A percentile compares a stretch with the other conserved stretches of the same genome.
phyloP scores from a whole-genome alignment of 805 yeast genomes.

The Starmerella scarabaei region DNA sequence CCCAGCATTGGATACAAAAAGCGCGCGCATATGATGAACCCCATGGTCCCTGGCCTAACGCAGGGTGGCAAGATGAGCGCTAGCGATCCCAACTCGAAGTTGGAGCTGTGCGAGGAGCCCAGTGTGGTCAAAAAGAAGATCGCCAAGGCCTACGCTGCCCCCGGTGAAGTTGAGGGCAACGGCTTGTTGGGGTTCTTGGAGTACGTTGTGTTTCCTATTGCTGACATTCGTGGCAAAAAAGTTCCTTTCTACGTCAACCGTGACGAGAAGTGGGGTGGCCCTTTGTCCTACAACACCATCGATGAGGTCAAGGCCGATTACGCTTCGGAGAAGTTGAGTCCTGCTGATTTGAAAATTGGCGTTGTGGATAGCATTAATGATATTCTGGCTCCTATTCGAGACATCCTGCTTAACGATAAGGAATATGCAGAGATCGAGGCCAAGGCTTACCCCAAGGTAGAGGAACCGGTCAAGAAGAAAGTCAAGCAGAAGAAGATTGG shows the following conservation, averaged over 20 bases:
- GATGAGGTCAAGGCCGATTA: constrained; percentile 61
- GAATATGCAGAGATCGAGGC: constrained; percentile 65
- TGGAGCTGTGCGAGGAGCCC: constrained; percentile 84
- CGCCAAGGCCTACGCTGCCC: constrained; percentile 85
- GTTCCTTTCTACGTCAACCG: constrained; percentile 66
- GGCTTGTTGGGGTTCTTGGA: constrained; percentile 81
- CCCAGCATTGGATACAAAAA: constrained; percentile 82
- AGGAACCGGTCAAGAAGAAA: constrained; percentile 45
- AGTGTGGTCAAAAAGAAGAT: constrained; percentile 80
- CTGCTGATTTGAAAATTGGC: constrained; percentile 89
- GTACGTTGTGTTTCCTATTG: constrained; percentile 73
- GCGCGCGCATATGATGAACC: constrained; percentile 97
- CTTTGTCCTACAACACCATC: constrained; percentile 55
- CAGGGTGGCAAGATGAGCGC: constrained; percentile 99
- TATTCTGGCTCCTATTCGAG: constrained; percentile 73
- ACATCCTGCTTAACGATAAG: constrained; percentile 43
- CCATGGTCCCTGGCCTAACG: constrained; percentile 94
- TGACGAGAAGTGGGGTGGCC: constrained; percentile 96
- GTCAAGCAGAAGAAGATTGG: constrained; percentile 69
- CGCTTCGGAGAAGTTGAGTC: constrained; percentile 62
- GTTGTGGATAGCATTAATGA: constrained; percentile 73
- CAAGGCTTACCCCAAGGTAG: constrained; percentile 75
- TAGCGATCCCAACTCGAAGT: constrained; percentile 95
- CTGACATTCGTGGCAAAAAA: constrained; percentile 46
- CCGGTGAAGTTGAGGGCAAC: constrained; percentile 82